Conservation (phyloP, 371 early-diverging fungal species). For the Fennellomyces sp. region DNA sequence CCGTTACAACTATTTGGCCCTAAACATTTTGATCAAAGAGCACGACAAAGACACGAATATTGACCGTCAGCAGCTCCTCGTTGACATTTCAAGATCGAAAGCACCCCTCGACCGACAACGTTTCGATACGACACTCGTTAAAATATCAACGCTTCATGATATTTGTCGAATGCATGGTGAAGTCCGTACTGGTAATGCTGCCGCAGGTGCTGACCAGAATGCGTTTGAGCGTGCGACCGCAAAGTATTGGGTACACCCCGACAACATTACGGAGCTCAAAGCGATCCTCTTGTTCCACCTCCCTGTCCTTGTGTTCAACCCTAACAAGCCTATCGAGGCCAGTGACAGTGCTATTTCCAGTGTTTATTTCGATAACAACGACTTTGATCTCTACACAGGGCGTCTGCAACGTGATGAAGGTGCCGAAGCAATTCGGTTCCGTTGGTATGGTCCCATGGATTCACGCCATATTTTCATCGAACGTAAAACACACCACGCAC, state of each 20-base stretch:
- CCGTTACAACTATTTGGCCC: constrained; percentile 94
- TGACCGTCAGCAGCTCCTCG: constrained; percentile 24
- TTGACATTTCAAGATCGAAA: constrained; percentile 32
- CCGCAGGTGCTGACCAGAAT: constrained; percentile 63
- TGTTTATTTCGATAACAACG: constrained; percentile 95
- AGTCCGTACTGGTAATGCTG: constrained; percentile 51
- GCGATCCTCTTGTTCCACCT: constrained; percentile 90
- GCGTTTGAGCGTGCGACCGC: constrained; percentile 87
- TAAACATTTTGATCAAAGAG: constrained; percentile 93
- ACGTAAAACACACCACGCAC: constrained; percentile 97
- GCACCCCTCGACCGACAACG: constrained; percentile 39
- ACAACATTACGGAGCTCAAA: constrained; percentile 97
- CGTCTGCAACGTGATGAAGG: constrained; percentile 92
- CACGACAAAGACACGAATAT: constrained; percentile 69
- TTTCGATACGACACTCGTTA: constrained; percentile 86
- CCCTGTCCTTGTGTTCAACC: constrained; percentile 92
- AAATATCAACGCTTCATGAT: constrained; percentile 88
- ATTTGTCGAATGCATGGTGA: constrained; percentile 80
- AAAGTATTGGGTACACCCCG: constrained; percentile 99
- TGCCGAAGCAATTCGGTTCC: constrained; percentile 90
- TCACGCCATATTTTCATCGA: constrained; percentile 87
- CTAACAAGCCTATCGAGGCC: constrained; percentile 67
- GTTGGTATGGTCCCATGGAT: constrained; percentile 84
- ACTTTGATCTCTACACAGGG: constrained; percentile 90
- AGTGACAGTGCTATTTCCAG: constrained; percentile 90